Evolutionary conservation across 164 flowering plant species (phyloP), one percentile per base, ranked within the genome.

Genomic region (Kalanchoe fedtschenkoi): DNA sequence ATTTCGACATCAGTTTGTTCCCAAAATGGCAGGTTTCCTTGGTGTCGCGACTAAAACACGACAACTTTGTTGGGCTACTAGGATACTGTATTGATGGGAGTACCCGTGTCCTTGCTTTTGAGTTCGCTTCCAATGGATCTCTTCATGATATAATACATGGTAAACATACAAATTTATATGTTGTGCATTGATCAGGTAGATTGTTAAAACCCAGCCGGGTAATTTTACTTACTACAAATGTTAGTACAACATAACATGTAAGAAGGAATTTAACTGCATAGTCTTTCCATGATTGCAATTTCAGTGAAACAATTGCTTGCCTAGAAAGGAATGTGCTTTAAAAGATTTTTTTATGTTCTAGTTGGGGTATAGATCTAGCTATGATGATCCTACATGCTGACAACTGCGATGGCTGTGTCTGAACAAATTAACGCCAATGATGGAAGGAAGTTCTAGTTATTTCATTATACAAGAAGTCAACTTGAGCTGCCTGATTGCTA

Each of bases 71-170:
- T 39, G 82, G 78, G 63, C 67, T 89, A 72, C 71, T 85, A 46
- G 89, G 96, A 44, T 89, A 89, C 66, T 85, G 83, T 71, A 86
- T 87, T 54, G 96, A 87, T 71, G 95, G 95, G 56, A 77, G 29
- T 71, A 80, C 78, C 10, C 91, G 96, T 28, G 74, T 85, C 42
- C 85, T 89, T 60, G 89, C 87, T 21, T 87, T 87, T 70, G 93
- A 89, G 75, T 89, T 76, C 73, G 96, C 96, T 46, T 81, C 91
- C 22, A 89, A 82, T 82, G 96, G 96, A 63, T 89, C 96, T 59
- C 88, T 89, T 62, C 96, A 87, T 72, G 93, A 87, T 60, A 85
- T 89, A 74, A 85, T 89, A 66, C 95, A 89, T 70, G 96, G 96
- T 89, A 81, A 74, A 42, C 19, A 11, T n/a, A 22, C 24, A 3